These are phyloP conservation scores for Papiliotrema laurentii DNA, from an alignment of 1,284 basidiomycete species.

Conservation along the genomic window DNA sequence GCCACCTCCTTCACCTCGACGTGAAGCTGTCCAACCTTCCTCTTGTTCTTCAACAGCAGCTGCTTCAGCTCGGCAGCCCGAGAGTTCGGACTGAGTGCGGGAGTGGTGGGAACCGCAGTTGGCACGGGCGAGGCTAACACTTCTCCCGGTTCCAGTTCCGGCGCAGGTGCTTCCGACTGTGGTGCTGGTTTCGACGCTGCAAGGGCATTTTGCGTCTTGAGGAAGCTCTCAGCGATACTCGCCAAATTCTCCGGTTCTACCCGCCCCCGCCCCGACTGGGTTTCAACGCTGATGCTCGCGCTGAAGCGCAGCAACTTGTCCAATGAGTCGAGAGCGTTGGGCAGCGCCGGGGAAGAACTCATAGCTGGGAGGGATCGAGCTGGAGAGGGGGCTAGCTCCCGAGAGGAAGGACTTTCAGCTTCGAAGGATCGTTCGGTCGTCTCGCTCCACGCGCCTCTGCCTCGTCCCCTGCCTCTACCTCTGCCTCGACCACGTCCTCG, in stretches of 20 bases:
- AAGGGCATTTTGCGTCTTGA: neutral
- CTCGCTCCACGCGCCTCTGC: too few species aligned
- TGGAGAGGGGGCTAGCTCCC: too few species aligned
- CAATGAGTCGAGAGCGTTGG: conserved; percentile 1
- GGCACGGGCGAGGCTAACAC: neutral
- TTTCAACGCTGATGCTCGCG: neutral
- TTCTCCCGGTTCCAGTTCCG: conserved; percentile 4
- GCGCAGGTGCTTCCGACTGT: neutral
- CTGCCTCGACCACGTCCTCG: too few species aligned
- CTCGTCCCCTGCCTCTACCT: too few species aligned
- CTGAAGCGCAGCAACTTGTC: conserved; percentile 2
- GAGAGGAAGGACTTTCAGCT: too few species aligned
- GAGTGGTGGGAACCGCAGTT: neutral
- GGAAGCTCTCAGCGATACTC: neutral
- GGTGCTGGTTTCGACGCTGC: neutral
- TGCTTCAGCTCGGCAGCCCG: neutral
- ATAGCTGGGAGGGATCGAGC: too few species aligned
- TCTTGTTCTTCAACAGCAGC: neutral
- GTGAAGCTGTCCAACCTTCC: neutral
- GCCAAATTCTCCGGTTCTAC: neutral
- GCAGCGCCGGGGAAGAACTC: neutral
- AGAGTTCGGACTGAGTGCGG: too few species aligned
- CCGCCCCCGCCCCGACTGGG: neutral
- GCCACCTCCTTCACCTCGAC: neutral
- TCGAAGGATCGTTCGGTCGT: too few species aligned